phyloP scores from a whole-genome alignment of 306 rosid species.

The Sindora glabra region DNA sequence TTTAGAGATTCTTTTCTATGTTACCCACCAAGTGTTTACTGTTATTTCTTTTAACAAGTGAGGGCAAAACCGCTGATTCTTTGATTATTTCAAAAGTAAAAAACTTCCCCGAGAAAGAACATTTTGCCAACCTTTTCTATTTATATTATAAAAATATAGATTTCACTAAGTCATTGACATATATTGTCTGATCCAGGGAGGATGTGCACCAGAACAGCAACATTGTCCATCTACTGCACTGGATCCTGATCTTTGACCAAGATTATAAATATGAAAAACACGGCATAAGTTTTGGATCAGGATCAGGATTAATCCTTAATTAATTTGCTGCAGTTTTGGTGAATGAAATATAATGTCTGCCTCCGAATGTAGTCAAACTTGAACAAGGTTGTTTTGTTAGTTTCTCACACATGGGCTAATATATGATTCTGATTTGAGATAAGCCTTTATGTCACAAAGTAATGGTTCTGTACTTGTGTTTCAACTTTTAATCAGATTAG shows the following conservation, averaged over 20 bases:
- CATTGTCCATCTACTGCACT: neutral
- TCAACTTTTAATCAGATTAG: neutral
- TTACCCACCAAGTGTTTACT: neutral
- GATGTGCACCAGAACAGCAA: neutral
- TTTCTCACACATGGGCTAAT: too few species aligned
- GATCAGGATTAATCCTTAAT: neutral
- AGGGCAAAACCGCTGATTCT: neutral
- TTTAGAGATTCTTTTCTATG: conserved; percentile 5
- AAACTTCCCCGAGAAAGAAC: too few species aligned
- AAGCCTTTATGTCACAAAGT: neutral
- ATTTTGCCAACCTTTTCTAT: too few species aligned
- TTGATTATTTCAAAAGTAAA: too few species aligned
- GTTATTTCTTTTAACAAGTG: neutral
- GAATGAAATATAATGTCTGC: too few species aligned
- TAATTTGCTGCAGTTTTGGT: too few species aligned
- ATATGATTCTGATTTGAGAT: too few species aligned
- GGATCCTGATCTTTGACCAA: neutral
- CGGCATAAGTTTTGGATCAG: neutral
- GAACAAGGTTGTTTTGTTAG: too few species aligned
- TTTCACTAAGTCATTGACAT: neutral
- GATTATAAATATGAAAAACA: neutral
- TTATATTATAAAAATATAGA: too few species aligned
- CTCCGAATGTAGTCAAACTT: too few species aligned
- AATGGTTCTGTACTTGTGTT: neutral
- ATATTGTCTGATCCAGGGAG: neutral